Evolutionary conservation across 139 green algal species (phyloP).

Genomic region (Coelastrella sp.): DNA sequence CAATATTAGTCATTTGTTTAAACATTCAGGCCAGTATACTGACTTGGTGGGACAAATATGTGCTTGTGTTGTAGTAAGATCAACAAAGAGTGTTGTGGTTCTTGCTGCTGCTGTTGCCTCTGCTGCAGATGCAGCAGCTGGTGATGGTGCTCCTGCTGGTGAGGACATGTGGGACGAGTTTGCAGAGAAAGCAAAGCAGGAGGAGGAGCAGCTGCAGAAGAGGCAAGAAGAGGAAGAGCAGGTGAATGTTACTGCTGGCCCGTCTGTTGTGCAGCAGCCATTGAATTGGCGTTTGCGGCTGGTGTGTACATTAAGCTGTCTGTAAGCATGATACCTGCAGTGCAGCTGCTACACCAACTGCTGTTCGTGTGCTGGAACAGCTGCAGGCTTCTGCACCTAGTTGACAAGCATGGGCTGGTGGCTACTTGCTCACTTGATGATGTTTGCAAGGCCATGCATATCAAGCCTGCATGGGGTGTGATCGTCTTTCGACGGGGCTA

Average conservation of each 20-base stretch:
- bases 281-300: neutral
- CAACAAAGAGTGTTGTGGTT: neutral
- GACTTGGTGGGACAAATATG: neutral
- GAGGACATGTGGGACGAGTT: conserved; percentile 46
- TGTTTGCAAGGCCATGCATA: too few relatives aligned
- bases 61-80: neutral
- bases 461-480: too few relatives aligned
- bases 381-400: too few relatives aligned
- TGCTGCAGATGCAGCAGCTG: conserved; percentile 7
- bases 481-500: too few relatives aligned
- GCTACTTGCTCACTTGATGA: too few relatives aligned
- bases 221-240: conserved; percentile 53
- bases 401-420: too few relatives aligned
- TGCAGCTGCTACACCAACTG: too few relatives aligned
- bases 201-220: conserved; percentile 52
- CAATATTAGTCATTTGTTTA: too few relatives aligned
- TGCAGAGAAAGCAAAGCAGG: conserved; percentile 31
- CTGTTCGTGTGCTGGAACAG: too few relatives aligned
- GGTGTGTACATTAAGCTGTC: neutral
- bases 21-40: too few relatives aligned
- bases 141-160: neutral
- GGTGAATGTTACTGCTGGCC: conserved; percentile 24
- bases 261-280: neutral
- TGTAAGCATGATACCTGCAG: neutral
- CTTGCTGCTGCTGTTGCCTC: neutral